phyloP scores from a whole-genome alignment of 768 basidiomycete species.

The Mycena chlorophos region DNA sequence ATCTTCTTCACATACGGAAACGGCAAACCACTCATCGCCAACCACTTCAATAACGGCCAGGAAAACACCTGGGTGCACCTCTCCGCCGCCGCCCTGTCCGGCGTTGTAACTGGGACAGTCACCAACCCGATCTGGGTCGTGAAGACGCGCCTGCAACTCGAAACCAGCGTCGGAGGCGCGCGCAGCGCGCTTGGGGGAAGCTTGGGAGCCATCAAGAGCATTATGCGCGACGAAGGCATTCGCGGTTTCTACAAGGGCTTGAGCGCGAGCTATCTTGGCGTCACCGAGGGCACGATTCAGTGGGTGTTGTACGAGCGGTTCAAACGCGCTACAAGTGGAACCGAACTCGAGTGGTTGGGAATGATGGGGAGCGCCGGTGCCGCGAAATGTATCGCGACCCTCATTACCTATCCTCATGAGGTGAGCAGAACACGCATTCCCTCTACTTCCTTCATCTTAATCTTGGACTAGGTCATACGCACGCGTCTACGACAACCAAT shows the following conservation, averaged over 20 bases:
- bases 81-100: conserved; percentile 80
- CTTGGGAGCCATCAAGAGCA: conserved; percentile 64
- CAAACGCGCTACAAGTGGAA: conserved; percentile 62
- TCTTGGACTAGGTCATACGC: conserved; percentile 89
- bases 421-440: conserved; percentile 47
- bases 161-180: conserved; percentile 20
- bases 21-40: conserved; percentile 88
- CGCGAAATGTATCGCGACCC: conserved; percentile 89
- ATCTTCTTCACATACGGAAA: conserved; percentile 99
- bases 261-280: conserved; percentile 92
- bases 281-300: conserved; percentile 94
- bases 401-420: conserved; percentile 99
- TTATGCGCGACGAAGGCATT: conserved; percentile 79
- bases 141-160: conserved; percentile 90
- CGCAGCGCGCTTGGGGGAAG: conserved; percentile 49
- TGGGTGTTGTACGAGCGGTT: conserved; percentile 96
- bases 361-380: conserved; percentile 90
- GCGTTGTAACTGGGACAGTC: conserved; percentile 81
- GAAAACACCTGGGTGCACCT: conserved; percentile 90
- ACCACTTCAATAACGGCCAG: conserved; percentile 71
- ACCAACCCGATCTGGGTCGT: conserved; percentile 99
- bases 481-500: conserved; percentile 90
- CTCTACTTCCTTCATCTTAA: background rate
- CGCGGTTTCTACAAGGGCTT: conserved; percentile 93
- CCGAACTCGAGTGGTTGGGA: conserved; percentile 69